These are phyloP conservation scores for Coprinellus micaceus DNA, from an alignment of 768 basidiomycete species.

Conservation along the genomic window DNA sequence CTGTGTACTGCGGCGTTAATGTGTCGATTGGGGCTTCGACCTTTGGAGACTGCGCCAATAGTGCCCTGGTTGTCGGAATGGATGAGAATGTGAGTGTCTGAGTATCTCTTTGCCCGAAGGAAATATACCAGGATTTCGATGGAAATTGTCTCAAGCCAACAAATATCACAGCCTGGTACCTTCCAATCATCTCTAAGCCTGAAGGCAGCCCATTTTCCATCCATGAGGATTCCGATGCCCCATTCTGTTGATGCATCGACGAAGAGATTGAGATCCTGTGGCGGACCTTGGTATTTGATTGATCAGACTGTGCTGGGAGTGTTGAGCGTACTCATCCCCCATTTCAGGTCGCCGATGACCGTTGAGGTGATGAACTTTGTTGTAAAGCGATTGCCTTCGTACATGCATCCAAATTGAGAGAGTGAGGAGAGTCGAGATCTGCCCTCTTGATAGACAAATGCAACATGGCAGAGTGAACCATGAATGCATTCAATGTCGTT, in stretches of 20 bases:
- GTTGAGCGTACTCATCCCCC: slow-evolving; percentile 13
- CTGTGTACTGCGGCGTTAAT: slow-evolving; percentile 26
- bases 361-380: not conserved
- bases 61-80: slow-evolving; percentile 34
- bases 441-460: slow-evolving; percentile 23
- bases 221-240: slow-evolving; percentile 35
- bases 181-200: slow-evolving; percentile 12
- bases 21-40: slow-evolving; percentile 25
- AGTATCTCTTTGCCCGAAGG: slow-evolving; percentile 5
- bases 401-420: slow-evolving; percentile 18
- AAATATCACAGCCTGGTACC: slow-evolving; percentile 6
- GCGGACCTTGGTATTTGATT: not conserved
- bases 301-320: not conserved
- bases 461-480: slow-evolving; percentile 28
- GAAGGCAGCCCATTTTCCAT: slow-evolving; percentile 27
- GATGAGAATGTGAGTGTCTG: slow-evolving; percentile 19
- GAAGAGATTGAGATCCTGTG: slow-evolving; percentile 21
- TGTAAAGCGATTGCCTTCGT: slow-evolving; percentile 3
- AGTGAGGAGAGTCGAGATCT: slow-evolving; percentile 18
- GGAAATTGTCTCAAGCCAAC: slow-evolving; percentile 26
- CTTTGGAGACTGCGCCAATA: slow-evolving; percentile 29
- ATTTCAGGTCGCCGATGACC: not conserved
- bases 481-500: slow-evolving; percentile 19
- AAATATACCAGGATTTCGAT: slow-evolving; percentile 20
- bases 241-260: slow-evolving; percentile 34